A percentile compares a stretch with the other conserved stretches of the same genome.
These are phyloP conservation scores for Camelina neglecta DNA, from an alignment of 345 rosid genomes.

Conservation along the genomic window DNA sequence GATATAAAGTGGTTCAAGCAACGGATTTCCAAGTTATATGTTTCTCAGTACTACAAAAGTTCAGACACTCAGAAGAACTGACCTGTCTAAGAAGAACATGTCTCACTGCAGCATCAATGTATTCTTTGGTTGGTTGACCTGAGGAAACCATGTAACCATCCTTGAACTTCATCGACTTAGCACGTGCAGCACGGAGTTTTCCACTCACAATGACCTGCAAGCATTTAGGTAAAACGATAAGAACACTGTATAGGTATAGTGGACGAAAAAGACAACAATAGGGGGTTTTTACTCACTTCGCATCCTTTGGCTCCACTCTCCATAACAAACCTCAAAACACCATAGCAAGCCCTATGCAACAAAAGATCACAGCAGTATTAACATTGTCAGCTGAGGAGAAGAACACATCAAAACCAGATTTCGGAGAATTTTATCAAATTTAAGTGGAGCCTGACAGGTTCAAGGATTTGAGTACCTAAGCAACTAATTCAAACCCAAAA, in stretches of 20 bases:
- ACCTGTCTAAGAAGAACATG: conserved; percentile 96
- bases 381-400: neutral
- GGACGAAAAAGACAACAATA: neutral
- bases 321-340: conserved; percentile 84
- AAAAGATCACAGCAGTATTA: neutral
- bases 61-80: neutral
- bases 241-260: neutral
- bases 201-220: conserved; percentile 90
- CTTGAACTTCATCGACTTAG: conserved; percentile 94
- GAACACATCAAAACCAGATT: neutral
- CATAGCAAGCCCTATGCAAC: conserved; percentile 77
- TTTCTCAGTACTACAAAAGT: neutral
- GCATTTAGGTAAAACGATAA: neutral
- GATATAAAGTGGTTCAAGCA: too few species aligned
- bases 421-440: neutral
- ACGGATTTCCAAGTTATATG: neutral
- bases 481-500: neutral
- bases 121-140: conserved; percentile 89
- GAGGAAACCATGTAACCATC: conserved; percentile 98
- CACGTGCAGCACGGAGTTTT: conserved; percentile 86
- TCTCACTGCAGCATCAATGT: conserved; percentile 88
- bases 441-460: neutral
- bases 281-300: conserved; percentile 51
- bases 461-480: neutral
- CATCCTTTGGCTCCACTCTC: conserved; percentile 94